These are phyloP conservation scores for Dittrichia graveolens DNA, from an alignment of 129 eudicot species.

Conservation along the genomic window DNA sequence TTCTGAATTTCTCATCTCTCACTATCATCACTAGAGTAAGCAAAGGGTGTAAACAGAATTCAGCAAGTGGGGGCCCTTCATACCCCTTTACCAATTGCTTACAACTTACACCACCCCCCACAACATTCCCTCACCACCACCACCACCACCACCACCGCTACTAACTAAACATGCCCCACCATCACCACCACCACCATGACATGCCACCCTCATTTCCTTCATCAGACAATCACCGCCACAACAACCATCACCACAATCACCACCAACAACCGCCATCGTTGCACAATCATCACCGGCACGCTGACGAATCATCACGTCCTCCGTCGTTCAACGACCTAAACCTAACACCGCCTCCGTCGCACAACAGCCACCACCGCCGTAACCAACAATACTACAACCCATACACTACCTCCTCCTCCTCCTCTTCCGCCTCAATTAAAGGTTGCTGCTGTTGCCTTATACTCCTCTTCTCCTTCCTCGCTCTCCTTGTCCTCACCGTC, in stretches of 20 bases:
- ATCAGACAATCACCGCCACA: background rate
- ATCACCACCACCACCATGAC: constrained; percentile 1
- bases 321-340: background rate
- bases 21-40: background rate
- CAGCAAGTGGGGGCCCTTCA: background rate
- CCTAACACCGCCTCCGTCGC: too few relatives aligned
- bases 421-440: constrained; percentile 65
- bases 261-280: constrained; percentile 9
- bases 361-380: background rate
- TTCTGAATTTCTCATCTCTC: too few relatives aligned
- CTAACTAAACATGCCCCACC: background rate
- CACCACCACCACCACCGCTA: background rate
- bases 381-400: constrained; percentile 33
- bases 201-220: background rate
- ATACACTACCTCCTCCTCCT: constrained; percentile 32
- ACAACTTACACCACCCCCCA: background rate
- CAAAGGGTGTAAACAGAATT: background rate
- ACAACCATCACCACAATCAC: constrained; percentile 1
- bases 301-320: background rate
- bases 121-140: background rate
- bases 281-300: background rate
- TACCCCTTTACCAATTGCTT: background rate
- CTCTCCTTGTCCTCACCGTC: constrained; percentile 64
- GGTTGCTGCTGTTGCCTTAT: constrained; percentile 96
- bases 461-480: constrained; percentile 77